These are phyloP conservation scores for Dictyostelium firmibasis DNA, from an alignment of 78 protist genomes.

Conservation along the genomic window DNA sequence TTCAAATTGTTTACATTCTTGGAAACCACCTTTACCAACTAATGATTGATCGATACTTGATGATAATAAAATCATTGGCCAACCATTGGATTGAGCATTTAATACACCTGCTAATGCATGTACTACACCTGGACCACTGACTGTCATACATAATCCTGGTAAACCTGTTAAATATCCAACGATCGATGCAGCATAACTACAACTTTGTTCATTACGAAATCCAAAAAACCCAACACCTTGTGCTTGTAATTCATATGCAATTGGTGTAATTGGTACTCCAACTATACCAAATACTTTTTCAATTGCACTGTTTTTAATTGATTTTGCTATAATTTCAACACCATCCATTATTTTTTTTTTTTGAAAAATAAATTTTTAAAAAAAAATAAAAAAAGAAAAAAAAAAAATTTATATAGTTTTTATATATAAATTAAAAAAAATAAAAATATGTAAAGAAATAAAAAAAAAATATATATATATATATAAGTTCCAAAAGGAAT, in stretches of 20 bases:
- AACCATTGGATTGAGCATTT: constrained; percentile 80
- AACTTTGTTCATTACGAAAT: constrained; percentile 52
- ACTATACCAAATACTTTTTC: constrained; percentile 77
- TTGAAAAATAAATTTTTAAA: background rate
- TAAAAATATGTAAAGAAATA: no score
- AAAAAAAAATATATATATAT: no score
- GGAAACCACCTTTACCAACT: constrained; percentile 72
- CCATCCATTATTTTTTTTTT: background rate
- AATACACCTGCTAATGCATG: constrained; percentile 81
- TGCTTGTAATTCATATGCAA: constrained; percentile 46
- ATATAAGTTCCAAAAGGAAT: no score
- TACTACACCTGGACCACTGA: constrained; percentile 83
- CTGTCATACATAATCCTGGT: constrained; percentile 77
- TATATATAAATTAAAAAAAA: no score
- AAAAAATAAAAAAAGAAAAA: background rate
- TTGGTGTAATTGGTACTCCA: constrained; percentile 76
- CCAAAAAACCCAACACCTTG: constrained; percentile 49
- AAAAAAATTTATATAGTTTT: background rate
- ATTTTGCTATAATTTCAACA: constrained; percentile 19
- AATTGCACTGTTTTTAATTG: constrained; percentile 35
- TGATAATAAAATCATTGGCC: constrained; percentile 81
- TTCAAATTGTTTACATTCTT: constrained; percentile 55
- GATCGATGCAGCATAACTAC: constrained; percentile 77
- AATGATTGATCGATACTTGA: constrained; percentile 11
- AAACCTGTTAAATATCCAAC: constrained; percentile 79